Conservation (phyloP, 1,139 yeast genomes). For the Blastobotrys persicus region DNA sequence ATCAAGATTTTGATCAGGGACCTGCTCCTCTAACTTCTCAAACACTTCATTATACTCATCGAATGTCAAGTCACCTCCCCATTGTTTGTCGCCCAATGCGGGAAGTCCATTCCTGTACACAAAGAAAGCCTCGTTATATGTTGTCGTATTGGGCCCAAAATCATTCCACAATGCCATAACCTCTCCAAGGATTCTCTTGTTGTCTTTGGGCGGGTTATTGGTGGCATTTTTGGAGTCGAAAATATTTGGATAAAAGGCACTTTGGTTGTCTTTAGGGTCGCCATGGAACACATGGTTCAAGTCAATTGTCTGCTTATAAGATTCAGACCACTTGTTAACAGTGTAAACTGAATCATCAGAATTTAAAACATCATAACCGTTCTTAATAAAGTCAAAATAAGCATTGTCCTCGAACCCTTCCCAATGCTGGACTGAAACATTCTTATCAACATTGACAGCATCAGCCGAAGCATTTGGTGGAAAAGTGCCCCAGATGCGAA, state of each 20-base stretch:
- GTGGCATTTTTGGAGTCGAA: conserved; percentile 5
- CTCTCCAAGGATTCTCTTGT: conserved; percentile 2
- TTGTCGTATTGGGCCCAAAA: conserved; percentile 5
- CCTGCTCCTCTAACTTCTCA: conserved; percentile 3
- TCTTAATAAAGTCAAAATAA: conserved; percentile 4
- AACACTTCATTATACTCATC: conserved; percentile 3
- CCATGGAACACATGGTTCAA: conserved; percentile 6
- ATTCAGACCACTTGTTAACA: conserved; percentile 5
- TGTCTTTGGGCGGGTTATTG: conserved; percentile 4
- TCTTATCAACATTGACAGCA: conserved; percentile 6
- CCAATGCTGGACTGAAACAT: conserved; percentile 11
- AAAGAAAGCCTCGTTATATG: conserved; percentile 9
- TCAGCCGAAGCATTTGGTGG: conserved; percentile 1
- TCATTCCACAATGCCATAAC: conserved; percentile 9
- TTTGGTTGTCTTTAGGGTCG: conserved; percentile 5
- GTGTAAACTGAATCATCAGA: conserved; percentile 9
- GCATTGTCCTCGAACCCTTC: conserved; percentile 8
- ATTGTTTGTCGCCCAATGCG: conserved; percentile 10
- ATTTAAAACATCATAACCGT: conserved; percentile 9
- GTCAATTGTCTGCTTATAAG: neutral
- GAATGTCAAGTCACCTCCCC: conserved; percentile 10
- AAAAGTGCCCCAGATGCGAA: conserved; percentile 10
- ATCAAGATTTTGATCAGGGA: conserved; percentile 9
- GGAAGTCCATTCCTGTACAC: conserved; percentile 8
- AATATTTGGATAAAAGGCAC: conserved; percentile 7